These are phyloP conservation scores for Trifolium subterraneum DNA, from an alignment of 306 rosid species.

Conservation along the genomic window DNA sequence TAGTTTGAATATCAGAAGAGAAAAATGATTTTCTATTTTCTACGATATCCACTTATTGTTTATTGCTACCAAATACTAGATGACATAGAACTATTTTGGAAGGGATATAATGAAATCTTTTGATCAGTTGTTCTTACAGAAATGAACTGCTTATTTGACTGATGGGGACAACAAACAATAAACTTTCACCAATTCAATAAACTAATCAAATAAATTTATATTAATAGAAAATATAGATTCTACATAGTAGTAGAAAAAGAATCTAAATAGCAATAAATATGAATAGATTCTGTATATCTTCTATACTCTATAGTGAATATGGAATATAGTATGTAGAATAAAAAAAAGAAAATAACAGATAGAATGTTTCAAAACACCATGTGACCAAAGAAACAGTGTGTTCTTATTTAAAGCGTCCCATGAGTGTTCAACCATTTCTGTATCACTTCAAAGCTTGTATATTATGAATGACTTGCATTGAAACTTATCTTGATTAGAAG, in stretches of 20 bases:
- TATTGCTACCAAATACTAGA: neutral
- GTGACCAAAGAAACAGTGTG: neutral
- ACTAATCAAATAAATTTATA: neutral
- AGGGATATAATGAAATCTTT: neutral
- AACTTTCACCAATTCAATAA: neutral
- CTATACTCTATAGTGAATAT: neutral
- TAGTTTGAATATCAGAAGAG: neutral
- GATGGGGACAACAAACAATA: neutral
- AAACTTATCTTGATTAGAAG: slow-evolving; percentile 6
- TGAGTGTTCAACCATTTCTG: neutral
- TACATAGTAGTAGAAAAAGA: neutral
- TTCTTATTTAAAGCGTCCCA: neutral
- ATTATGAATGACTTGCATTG: slow-evolving; percentile 23
- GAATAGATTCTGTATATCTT: neutral
- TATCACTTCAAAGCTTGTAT: neutral
- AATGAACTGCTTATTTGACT: slow-evolving; percentile 1
- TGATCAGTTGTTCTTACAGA: neutral
- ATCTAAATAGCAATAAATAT: neutral
- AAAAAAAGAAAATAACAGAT: neutral
- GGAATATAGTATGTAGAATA: slow-evolving; percentile 4
- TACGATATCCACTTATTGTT: neutral
- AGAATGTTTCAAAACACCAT: neutral
- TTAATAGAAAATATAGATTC: neutral
- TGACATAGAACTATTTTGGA: slow-evolving; percentile 1
- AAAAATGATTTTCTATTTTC: neutral